phyloP scores from a whole-genome alignment of 1,139 yeast genomes.

The Sugiyamaella japonica region DNA sequence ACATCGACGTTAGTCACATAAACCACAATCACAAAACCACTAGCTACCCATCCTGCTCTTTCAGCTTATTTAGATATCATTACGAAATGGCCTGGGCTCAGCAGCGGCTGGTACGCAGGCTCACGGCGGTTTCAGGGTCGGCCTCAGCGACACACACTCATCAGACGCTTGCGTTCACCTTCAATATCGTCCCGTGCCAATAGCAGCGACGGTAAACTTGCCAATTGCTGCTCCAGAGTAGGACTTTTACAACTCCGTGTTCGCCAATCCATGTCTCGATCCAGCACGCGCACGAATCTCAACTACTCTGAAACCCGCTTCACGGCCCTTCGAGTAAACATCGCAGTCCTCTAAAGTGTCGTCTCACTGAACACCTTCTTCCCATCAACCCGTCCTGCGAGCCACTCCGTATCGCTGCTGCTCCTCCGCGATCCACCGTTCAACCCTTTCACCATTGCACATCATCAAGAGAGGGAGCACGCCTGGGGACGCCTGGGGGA shows the following conservation, averaged over 20 bases:
- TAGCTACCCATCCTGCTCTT: neutral
- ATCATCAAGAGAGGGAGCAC: neutral
- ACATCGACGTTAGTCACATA: neutral
- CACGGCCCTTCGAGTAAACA: neutral
- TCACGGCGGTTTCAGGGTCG: neutral
- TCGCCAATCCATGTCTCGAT: neutral
- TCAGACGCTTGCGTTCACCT: neutral
- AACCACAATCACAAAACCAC: neutral
- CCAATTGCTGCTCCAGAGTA: slow-evolving; percentile 11
- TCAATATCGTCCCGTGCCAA: slow-evolving; percentile 13
- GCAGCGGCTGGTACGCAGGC: neutral
- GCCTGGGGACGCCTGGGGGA: neutral
- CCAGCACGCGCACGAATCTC: neutral
- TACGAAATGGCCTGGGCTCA: neutral
- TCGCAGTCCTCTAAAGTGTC: neutral
- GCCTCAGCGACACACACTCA: neutral
- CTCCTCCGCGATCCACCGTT: neutral
- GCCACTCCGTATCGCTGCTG: neutral
- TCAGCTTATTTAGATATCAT: neutral
- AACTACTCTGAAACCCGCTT: neutral
- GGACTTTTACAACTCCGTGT: neutral
- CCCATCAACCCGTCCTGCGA: neutral
- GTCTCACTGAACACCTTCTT: neutral
- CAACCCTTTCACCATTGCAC: slow-evolving; percentile 14
- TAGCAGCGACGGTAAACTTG: neutral